phyloP scores from a whole-genome alignment of 2,329 filamentous ascomycete species.

The Trichothecium roseum region DNA sequence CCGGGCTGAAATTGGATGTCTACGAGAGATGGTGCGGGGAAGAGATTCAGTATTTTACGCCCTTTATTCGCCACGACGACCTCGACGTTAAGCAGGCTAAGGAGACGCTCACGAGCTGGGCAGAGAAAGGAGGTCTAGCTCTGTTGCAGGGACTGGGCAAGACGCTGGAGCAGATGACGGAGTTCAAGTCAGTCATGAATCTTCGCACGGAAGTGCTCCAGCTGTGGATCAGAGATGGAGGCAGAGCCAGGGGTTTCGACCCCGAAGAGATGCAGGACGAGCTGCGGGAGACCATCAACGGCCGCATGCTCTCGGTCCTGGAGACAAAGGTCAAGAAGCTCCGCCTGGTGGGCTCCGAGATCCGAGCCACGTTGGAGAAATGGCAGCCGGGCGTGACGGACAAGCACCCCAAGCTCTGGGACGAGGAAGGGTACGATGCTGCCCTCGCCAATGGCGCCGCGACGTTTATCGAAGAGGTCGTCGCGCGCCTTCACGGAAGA shows the following conservation, averaged over 20 bases:
- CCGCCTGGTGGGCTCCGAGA: conserved; percentile 51
- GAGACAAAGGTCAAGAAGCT: conserved; percentile 54
- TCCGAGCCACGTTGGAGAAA: conserved; percentile 48
- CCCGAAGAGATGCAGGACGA: conserved; percentile 57
- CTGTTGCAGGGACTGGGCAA: conserved; percentile 52
- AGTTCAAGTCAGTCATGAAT: conserved; percentile 59
- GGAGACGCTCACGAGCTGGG: conserved; percentile 54
- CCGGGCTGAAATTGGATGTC: conserved; percentile 67
- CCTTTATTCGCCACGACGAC: conserved; percentile 78
- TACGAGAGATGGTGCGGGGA: conserved; percentile 72
- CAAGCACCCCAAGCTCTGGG: conserved; percentile 54
- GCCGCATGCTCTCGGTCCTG: conserved; percentile 53
- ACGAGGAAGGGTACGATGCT: conserved; percentile 47
- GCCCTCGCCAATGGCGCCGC: conserved; percentile 56
- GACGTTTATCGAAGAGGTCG: conserved; percentile 58
- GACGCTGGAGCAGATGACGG: conserved; percentile 46
- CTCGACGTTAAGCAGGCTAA: conserved; percentile 49
- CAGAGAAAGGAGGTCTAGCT: conserved; percentile 45
- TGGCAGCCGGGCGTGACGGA: conserved; percentile 48
- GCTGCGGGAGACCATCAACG: conserved; percentile 59
- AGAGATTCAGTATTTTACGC: conserved; percentile 75
- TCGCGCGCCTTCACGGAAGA: conserved; percentile 61
- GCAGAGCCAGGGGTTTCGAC: conserved; percentile 55
- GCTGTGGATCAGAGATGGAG: conserved; percentile 63
- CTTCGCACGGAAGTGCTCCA: conserved; percentile 61